Percentiles rank a stretch among this genome's conserved stretches.
These are phyloP conservation scores for Calonectria pteridis DNA, from an alignment of 2,329 filamentous ascomycete genomes.

Conservation along the genomic window DNA sequence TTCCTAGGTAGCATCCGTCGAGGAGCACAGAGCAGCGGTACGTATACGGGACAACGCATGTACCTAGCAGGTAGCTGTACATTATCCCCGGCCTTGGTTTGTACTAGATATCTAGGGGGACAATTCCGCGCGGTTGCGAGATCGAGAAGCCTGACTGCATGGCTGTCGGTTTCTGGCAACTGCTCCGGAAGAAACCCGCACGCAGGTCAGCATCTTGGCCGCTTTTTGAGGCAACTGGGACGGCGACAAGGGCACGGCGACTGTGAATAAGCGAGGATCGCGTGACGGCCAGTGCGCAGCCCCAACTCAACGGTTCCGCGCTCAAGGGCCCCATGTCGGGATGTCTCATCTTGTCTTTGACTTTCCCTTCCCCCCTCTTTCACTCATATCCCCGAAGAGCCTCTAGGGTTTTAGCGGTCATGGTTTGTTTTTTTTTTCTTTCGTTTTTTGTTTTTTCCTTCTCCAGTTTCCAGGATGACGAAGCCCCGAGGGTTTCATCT, in stretches of 20 bases:
- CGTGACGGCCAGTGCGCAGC: slow-evolving; percentile 27
- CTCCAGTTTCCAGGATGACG: slow-evolving; percentile 14
- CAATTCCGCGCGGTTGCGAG: background rate
- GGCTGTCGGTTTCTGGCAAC: slow-evolving; percentile 4
- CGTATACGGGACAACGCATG: background rate
- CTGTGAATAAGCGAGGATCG: slow-evolving; percentile 32
- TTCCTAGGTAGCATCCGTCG: background rate
- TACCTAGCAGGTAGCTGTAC: background rate
- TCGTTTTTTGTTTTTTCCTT: background rate
- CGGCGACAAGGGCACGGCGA: background rate
- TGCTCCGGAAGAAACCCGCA: background rate
- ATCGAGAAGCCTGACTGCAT: slow-evolving; percentile 4
- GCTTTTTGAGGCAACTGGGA: slow-evolving; percentile 4
- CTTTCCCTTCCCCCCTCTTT: background rate
- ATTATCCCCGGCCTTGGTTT: background rate
- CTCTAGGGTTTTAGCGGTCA: slow-evolving; percentile 5
- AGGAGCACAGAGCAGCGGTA: background rate
- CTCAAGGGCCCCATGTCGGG: slow-evolving; percentile 6
- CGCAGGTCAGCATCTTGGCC: background rate
- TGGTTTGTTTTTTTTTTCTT: background rate
- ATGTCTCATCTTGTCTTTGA: slow-evolving; percentile 16
- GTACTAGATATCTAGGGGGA: background rate
- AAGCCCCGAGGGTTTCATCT: slow-evolving; percentile 24
- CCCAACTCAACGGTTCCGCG: slow-evolving; percentile 28
- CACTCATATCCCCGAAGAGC: slow-evolving; percentile 11